A percentile compares a stretch with the other conserved stretches of the same genome.
phyloP scores from a whole-genome alignment of 2,329 filamentous ascomycete genomes.

The Aspergillus cejpii region DNA sequence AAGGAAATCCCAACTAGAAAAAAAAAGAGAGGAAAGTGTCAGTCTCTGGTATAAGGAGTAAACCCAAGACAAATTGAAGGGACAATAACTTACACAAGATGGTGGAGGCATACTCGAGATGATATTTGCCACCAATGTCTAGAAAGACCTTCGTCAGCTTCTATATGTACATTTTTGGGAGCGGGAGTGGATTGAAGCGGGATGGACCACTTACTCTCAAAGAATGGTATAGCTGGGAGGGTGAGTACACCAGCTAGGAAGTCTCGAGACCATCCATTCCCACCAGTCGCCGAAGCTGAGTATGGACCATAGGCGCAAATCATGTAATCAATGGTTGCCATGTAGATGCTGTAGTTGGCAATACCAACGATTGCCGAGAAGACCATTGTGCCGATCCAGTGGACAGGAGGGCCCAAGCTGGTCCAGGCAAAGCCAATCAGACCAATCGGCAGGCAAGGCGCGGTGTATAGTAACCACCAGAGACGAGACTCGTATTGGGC shows the following conservation, averaged over 20 bases:
- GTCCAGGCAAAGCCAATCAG: slow-evolving; percentile 59
- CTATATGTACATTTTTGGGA: neutral
- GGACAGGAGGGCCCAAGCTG: slow-evolving; percentile 49
- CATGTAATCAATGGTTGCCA: slow-evolving; percentile 63
- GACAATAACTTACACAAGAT: slow-evolving; percentile 47
- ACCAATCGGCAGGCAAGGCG: slow-evolving; percentile 54
- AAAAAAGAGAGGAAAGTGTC: neutral
- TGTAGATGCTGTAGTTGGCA: slow-evolving; percentile 58
- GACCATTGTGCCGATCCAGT: slow-evolving; percentile 58
- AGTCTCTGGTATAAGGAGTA: neutral
- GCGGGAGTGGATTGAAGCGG: too few species aligned
- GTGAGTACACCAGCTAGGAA: slow-evolving; percentile 60
- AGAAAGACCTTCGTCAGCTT: slow-evolving; percentile 1
- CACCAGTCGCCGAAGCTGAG: slow-evolving; percentile 59
- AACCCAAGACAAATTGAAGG: neutral
- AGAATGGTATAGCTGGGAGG: slow-evolving; percentile 52
- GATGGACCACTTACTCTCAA: slow-evolving; percentile 29
- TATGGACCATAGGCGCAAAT: slow-evolving; percentile 61
- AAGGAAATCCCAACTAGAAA: slow-evolving; percentile 50
- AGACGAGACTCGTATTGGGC: slow-evolving; percentile 62
- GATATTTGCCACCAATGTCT: slow-evolving; percentile 51
- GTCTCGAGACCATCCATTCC: slow-evolving; percentile 60
- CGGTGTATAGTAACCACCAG: slow-evolving; percentile 55
- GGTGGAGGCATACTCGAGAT: slow-evolving; percentile 55
- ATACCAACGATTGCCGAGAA: slow-evolving; percentile 56